Evolutionary conservation across 2,329 filamentous ascomycete species (phyloP).

Genomic region (Ceratocystis smalleyi): DNA sequence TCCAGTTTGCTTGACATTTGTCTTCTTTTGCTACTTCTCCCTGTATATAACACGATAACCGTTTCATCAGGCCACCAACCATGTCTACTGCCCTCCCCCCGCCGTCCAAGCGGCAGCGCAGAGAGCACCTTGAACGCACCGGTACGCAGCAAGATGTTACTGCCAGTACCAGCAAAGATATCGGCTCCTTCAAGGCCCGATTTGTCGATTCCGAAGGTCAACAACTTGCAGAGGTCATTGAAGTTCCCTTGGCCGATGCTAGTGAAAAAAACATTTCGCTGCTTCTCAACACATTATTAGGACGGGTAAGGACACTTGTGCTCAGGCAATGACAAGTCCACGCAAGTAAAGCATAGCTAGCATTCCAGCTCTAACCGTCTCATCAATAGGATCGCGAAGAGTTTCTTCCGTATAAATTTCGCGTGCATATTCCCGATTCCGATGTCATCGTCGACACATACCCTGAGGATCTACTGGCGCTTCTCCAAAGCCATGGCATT

Average conservation of each 20-base stretch:
- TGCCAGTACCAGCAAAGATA: slow-evolving; percentile 48
- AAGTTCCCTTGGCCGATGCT: slow-evolving; percentile 70
- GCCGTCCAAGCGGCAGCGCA: slow-evolving; percentile 73
- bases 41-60: not conserved
- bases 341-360: no score
- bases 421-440: slow-evolving; percentile 40
- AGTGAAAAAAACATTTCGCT: slow-evolving; percentile 80
- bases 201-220: slow-evolving; percentile 70
- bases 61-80: not conserved
- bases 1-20: not conserved
- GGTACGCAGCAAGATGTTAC: slow-evolving; percentile 61
- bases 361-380: not conserved
- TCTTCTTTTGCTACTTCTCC: not conserved
- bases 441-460: slow-evolving; percentile 41
- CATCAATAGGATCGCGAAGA: slow-evolving; percentile 37
- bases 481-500: slow-evolving; percentile 41
- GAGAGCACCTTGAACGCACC: slow-evolving; percentile 55
- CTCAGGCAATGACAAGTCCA: not conserved
- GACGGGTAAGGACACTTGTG: slow-evolving; percentile 38
- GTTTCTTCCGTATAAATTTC: slow-evolving; percentile 46
- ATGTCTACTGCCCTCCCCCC: slow-evolving; percentile 79
- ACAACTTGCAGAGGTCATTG: slow-evolving; percentile 52
- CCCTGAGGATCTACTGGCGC: slow-evolving; percentile 37
- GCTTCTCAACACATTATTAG: slow-evolving; percentile 69
- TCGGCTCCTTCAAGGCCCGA: slow-evolving; percentile 68